A percentile compares a stretch with the other conserved stretches of the same genome.
Conservation (phyloP, 164 flowering plant species). For the Nymphaea colorata region DNA sequence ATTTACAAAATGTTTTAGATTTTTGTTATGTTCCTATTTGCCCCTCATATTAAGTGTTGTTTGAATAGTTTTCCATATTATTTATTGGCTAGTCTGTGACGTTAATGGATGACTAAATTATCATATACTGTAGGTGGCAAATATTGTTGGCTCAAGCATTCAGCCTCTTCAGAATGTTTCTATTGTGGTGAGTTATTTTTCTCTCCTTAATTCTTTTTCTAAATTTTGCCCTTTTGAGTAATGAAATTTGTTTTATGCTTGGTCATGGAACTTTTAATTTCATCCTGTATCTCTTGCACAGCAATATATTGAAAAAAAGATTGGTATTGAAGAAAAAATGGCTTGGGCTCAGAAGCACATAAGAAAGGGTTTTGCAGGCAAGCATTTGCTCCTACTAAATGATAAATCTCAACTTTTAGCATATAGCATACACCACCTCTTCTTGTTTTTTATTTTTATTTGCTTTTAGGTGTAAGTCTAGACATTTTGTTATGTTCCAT, state of each 20-base stretch:
- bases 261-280: background rate
- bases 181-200: slow-evolving; percentile 32
- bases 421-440: no score
- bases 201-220: background rate
- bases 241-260: background rate
- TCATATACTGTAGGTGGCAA: slow-evolving; percentile 45
- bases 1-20: no score
- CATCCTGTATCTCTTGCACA: slow-evolving; percentile 13
- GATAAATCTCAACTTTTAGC: background rate
- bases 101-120: background rate
- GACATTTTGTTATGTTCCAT: no score
- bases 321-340: slow-evolving; percentile 38
- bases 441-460: no score
- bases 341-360: slow-evolving; percentile 49
- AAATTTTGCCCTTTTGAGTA: background rate
- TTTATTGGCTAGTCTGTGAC: no score
- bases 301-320: slow-evolving; percentile 58
- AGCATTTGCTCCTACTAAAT: background rate
- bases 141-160: slow-evolving; percentile 64
- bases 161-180: slow-evolving; percentile 68
- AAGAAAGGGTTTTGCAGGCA: slow-evolving; percentile 67
- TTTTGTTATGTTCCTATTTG: no score
- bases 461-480: no score
- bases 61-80: no score
- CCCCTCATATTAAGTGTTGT: no score